Evolutionary conservation across 2,329 filamentous ascomycete species (phyloP).

Genomic region (Setomelanomma holmii): DNA sequence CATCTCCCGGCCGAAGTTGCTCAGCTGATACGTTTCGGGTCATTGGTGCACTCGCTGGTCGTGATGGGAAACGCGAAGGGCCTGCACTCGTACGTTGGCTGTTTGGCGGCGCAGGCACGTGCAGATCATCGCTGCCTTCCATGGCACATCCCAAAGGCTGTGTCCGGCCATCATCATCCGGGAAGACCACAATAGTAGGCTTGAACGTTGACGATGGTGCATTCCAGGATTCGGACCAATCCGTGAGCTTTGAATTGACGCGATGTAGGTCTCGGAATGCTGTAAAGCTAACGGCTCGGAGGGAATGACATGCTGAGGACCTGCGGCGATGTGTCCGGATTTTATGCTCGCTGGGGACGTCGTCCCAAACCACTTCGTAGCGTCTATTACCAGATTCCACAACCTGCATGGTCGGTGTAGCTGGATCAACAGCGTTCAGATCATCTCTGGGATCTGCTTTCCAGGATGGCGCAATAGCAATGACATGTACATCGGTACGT

Average conservation of each 20-base stretch:
- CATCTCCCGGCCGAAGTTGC: background rate
- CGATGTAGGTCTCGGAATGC: conserved; percentile 31
- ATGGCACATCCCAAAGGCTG: conserved; percentile 14
- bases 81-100: conserved; percentile 33
- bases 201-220: conserved; percentile 21
- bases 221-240: conserved; percentile 37
- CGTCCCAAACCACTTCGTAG: conserved; percentile 44
- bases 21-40: conserved; percentile 22
- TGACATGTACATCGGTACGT: conserved; percentile 44
- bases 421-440: conserved; percentile 16
- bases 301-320: conserved; percentile 28
- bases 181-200: conserved; percentile 37
- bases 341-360: conserved; percentile 23
- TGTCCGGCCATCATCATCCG: conserved; percentile 27
- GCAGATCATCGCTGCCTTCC: conserved; percentile 30
- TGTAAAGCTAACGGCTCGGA: conserved; percentile 18
- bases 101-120: conserved; percentile 37
- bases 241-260: conserved; percentile 40
- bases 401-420: conserved; percentile 44
- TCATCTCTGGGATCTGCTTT: conserved; percentile 1
- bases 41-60: conserved; percentile 21
- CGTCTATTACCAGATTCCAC: conserved; percentile 35
- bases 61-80: conserved; percentile 28
- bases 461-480: conserved; percentile 34
- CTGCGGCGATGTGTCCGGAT: conserved; percentile 14